These are phyloP conservation scores for Lumnitzera littorea DNA, from an alignment of 345 rosid species.

Conservation along the genomic window DNA sequence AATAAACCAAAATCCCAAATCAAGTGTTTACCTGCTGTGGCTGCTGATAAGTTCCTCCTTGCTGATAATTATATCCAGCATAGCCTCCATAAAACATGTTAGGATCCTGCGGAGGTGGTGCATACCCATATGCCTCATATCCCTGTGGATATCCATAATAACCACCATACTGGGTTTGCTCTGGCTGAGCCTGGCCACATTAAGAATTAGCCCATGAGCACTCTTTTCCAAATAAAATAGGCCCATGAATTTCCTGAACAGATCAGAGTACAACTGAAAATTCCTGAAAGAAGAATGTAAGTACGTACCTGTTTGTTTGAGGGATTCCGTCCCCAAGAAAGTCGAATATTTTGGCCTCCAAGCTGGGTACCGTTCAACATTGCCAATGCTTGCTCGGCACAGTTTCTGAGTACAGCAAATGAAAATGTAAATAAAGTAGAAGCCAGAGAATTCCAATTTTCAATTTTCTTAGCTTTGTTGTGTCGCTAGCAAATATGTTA, in stretches of 20 bases:
- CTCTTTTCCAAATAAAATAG: constrained; percentile 1
- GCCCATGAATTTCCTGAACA: neutral
- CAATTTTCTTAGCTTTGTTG: no score
- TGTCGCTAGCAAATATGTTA: constrained; percentile 9
- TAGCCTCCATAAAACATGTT: constrained; percentile 84
- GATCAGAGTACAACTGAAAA: neutral
- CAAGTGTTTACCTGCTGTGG: constrained; percentile 54
- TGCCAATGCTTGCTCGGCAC: constrained; percentile 78
- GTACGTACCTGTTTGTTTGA: constrained; percentile 76
- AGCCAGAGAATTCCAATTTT: neutral
- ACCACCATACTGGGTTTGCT: constrained; percentile 77
- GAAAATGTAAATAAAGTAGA: neutral
- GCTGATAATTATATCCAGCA: constrained; percentile 88
- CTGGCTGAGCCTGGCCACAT: constrained; percentile 50
- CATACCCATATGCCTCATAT: constrained; percentile 82
- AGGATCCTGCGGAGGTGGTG: constrained; percentile 84
- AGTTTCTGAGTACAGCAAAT: constrained; percentile 27
- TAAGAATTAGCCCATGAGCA: no score
- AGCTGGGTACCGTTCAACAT: constrained; percentile 69
- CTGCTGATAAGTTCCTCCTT: constrained; percentile 67
- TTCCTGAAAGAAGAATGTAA: neutral
- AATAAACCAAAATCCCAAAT: no score
- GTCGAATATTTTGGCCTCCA: constrained; percentile 82
- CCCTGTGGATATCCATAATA: constrained; percentile 80
- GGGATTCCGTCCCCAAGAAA: constrained; percentile 98